A percentile compares a stretch with the other conserved stretches of the same genome.
These are phyloP conservation scores for Chrysochromulina tobinii DNA, from an alignment of 78 protist genomes.

Conservation along the genomic window DNA sequence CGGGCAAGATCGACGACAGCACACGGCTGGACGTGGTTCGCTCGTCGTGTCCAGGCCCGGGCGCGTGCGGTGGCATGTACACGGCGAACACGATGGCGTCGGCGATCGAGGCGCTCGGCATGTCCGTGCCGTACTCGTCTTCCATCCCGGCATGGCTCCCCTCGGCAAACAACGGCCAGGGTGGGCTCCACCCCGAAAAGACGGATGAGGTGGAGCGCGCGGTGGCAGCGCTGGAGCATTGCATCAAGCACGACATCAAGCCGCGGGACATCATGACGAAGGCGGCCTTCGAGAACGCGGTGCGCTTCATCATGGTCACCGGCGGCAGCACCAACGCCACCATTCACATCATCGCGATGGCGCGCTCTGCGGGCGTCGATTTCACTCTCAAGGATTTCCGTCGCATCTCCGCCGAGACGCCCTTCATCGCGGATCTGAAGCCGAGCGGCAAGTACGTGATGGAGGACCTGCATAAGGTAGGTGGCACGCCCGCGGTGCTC, in stretches of 20 bases:
- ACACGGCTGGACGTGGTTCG: background rate
- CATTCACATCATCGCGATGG: conserved; percentile 75
- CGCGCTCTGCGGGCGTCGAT: conserved; percentile 39
- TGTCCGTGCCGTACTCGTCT: conserved; percentile 72
- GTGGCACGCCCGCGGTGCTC: conserved; percentile 68
- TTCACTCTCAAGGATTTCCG: conserved; percentile 64
- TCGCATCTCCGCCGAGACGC: conserved; percentile 28
- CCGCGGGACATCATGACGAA: conserved; percentile 74
- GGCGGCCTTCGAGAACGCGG: conserved; percentile 69
- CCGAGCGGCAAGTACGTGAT: conserved; percentile 69
- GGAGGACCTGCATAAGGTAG: conserved; percentile 73
- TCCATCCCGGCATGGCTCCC: conserved; percentile 53
- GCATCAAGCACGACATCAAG: conserved; percentile 52
- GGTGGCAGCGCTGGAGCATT: conserved; percentile 26
- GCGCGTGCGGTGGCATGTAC: conserved; percentile 81
- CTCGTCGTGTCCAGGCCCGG: conserved; percentile 55
- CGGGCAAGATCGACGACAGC: background rate
- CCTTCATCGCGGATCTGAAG: conserved; percentile 77
- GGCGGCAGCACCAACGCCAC: conserved; percentile 75
- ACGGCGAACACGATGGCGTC: conserved; percentile 86
- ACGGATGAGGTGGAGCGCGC: background rate
- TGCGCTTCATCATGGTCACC: conserved; percentile 58
- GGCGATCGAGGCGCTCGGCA: conserved; percentile 77
- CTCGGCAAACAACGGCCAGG: background rate
- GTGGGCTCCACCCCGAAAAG: conserved; percentile 23